These are phyloP conservation scores for Neocucurbitaria cava DNA, from an alignment of 2,329 filamentous ascomycete genomes.

Conservation along the genomic window DNA sequence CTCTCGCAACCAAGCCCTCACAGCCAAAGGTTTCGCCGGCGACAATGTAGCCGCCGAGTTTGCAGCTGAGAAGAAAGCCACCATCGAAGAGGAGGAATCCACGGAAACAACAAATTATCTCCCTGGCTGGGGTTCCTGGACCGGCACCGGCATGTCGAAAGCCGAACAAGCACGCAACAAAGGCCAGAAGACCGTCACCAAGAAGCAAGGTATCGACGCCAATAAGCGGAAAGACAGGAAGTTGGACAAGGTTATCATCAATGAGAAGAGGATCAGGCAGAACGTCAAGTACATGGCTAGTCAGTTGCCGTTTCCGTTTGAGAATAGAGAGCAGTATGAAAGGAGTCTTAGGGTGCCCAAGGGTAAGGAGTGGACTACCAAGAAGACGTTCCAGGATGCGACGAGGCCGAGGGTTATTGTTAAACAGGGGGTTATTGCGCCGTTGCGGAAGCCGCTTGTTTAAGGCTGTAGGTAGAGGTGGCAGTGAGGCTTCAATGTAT, in stretches of 20 bases:
- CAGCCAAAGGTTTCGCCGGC: constrained; percentile 85
- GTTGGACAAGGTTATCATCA: constrained; percentile 86
- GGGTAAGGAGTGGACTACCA: constrained; percentile 95
- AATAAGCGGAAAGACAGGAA: constrained; percentile 82
- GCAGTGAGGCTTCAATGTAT: not conserved
- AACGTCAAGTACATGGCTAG: constrained; percentile 88
- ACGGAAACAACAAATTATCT: constrained; percentile 84
- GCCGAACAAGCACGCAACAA: constrained; percentile 63
- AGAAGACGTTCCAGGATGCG: constrained; percentile 86
- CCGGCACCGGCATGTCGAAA: constrained; percentile 80
- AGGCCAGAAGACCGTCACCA: constrained; percentile 65
- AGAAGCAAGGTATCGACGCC: constrained; percentile 75
- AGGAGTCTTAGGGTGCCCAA: constrained; percentile 83
- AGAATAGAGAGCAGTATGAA: constrained; percentile 89
- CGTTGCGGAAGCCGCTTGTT: constrained; percentile 79
- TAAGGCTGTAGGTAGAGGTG: constrained; percentile 6
- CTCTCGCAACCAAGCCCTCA: constrained; percentile 67
- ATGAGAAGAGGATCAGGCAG: constrained; percentile 89
- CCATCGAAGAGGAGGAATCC: constrained; percentile 78
- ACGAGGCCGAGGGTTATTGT: constrained; percentile 89
- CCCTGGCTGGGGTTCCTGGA: constrained; percentile 93
- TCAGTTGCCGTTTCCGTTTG: constrained; percentile 86
- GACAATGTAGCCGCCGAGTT: constrained; percentile 84
- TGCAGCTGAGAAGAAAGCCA: constrained; percentile 76
- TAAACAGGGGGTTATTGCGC: constrained; percentile 91